A percentile compares a stretch with the other conserved stretches of the same genome.
phyloP scores from a whole-genome alignment of 2,329 filamentous ascomycete genomes.

The Didymella exigua region DNA sequence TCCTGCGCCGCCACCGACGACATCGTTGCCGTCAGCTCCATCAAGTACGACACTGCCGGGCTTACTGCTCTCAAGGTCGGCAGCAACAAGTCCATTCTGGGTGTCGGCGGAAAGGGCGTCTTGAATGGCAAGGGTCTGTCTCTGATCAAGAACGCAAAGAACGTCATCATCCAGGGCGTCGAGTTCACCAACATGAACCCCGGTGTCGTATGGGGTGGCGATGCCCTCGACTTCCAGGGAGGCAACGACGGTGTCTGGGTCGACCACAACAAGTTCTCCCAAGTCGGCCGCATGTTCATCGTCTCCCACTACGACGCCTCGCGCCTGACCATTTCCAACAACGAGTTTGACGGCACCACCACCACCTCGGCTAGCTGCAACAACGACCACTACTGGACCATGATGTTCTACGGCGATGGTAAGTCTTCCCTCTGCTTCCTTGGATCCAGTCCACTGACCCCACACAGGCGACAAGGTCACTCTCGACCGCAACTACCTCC shows the following conservation, averaged over 20 bases:
- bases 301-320: constrained; percentile 44
- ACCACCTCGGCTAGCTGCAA: constrained; percentile 54
- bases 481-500: constrained; percentile 53
- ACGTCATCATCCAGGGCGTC: constrained; percentile 51
- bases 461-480: constrained; percentile 48
- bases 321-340: constrained; percentile 56
- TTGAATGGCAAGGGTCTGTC: constrained; percentile 52
- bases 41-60: constrained; percentile 46
- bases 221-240: constrained; percentile 46
- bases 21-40: constrained; percentile 29
- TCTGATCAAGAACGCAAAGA: constrained; percentile 40
- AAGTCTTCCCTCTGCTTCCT: background rate
- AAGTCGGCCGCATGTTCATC: constrained; percentile 55
- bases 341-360: constrained; percentile 53
- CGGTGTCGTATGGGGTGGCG: constrained; percentile 48
- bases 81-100: constrained; percentile 52
- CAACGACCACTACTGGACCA: constrained; percentile 56
- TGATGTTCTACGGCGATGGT: constrained; percentile 44
- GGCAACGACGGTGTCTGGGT: constrained; percentile 47
- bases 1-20: constrained; percentile 23
- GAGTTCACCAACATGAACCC: constrained; percentile 48
- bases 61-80: constrained; percentile 40
- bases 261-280: constrained; percentile 50
- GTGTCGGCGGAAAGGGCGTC: constrained; percentile 47
- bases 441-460: background rate